A percentile compares a stretch with the other conserved stretches of the same genome.
Evolutionary conservation across 176 grass and related monocot genomes (phyloP).

Genomic region (Triticum dicoccoides): DNA sequence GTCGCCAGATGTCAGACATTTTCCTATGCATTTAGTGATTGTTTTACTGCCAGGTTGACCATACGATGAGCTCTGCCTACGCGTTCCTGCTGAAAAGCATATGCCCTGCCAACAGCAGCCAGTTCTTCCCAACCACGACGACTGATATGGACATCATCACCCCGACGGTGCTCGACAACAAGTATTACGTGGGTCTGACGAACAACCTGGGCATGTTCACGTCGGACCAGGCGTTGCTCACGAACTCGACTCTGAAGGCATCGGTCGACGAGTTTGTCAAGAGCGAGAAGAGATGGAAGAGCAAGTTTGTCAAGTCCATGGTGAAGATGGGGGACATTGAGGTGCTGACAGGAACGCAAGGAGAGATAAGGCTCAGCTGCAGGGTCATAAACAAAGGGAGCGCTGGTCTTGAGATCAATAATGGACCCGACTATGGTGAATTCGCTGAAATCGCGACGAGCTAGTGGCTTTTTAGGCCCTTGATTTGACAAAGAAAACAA

Average conservation of each 20-base stretch:
- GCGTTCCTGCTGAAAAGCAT: constrained; percentile 45
- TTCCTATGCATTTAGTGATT: neutral
- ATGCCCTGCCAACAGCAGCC: constrained; percentile 57
- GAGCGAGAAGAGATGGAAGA: constrained; percentile 49
- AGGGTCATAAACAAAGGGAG: constrained; percentile 59
- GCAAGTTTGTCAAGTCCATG: constrained; percentile 64
- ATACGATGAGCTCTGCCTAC: constrained; percentile 56
- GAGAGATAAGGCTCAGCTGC: constrained; percentile 69
- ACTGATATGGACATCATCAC: constrained; percentile 61
- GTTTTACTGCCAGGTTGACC: constrained; percentile 27
- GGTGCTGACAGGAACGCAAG: constrained; percentile 61
- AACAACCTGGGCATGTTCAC: constrained; percentile 62
- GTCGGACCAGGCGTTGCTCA: constrained; percentile 60
- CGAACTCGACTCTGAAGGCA: constrained; percentile 46
- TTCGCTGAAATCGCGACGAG: neutral
- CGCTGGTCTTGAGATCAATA: constrained; percentile 1
- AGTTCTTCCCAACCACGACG: constrained; percentile 52
- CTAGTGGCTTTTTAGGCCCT: neutral
- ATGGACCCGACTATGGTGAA: neutral
- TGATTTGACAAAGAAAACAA: neutral
- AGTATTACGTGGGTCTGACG: constrained; percentile 55
- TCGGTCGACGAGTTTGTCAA: constrained; percentile 53
- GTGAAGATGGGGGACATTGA: constrained; percentile 73
- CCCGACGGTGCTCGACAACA: constrained; percentile 57
- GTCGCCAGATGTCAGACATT: neutral